Conservation (phyloP, 306 rosid species). For the Glycyrrhiza uralensis region DNA sequence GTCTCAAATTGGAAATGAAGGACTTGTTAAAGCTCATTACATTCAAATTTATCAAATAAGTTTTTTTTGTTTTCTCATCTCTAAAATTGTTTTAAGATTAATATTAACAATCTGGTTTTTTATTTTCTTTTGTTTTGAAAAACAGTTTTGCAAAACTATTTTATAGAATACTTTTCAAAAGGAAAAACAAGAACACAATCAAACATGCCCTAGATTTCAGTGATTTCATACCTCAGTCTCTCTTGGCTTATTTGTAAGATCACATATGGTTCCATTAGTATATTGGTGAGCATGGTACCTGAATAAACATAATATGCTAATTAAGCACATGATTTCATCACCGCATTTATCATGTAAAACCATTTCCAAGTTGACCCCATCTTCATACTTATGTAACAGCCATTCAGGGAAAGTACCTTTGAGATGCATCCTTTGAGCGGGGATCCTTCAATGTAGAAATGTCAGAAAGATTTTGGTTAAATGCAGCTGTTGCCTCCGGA, state of each 20-base stretch:
- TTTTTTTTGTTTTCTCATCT: too few species aligned
- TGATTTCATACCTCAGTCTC: slow-evolving; percentile 74
- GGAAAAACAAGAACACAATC: too few species aligned
- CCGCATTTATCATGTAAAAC: neutral
- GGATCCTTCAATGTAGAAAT: slow-evolving; percentile 87
- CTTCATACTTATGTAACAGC: neutral
- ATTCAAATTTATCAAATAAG: too few species aligned
- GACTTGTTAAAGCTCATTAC: too few species aligned
- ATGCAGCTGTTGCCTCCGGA: slow-evolving; percentile 76
- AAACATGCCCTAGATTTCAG: too few species aligned
- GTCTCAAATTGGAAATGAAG: too few species aligned
- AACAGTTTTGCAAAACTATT: too few species aligned
- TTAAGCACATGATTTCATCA: slow-evolving; percentile 12
- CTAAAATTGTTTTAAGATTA: too few species aligned
- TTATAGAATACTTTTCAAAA: too few species aligned
- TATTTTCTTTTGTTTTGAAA: too few species aligned
- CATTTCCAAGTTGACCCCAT: neutral
- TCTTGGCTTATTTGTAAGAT: slow-evolving; percentile 84
- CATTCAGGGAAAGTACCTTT: slow-evolving; percentile 53
- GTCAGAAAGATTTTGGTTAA: slow-evolving; percentile 81
- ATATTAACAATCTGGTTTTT: too few species aligned
- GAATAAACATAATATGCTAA: slow-evolving; percentile 18
- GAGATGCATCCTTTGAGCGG: slow-evolving; percentile 91
- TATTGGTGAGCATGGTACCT: slow-evolving; percentile 94
- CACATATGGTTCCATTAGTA: slow-evolving; percentile 86